These are phyloP conservation scores for Inga laurina DNA, from an alignment of 306 rosid species.

Conservation along the genomic window DNA sequence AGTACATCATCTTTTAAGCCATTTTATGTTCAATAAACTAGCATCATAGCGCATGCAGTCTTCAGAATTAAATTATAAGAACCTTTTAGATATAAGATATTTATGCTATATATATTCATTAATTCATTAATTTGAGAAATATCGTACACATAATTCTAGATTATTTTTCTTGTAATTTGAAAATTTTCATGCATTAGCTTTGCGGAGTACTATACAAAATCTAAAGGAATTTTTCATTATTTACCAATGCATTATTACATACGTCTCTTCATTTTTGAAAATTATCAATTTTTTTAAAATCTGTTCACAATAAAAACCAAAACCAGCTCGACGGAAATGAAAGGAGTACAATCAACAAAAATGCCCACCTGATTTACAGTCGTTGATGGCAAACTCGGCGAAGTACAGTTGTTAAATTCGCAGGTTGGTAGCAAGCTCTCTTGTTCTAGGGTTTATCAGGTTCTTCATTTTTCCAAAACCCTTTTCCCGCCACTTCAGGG, in stretches of 20 bases:
- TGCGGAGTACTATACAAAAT: neutral
- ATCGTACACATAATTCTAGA: neutral
- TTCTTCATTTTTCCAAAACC: neutral
- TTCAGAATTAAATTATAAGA: too few relatives aligned
- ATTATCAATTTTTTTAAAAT: neutral
- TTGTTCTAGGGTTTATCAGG: neutral
- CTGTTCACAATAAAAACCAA: neutral
- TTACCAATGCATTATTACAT: neutral
- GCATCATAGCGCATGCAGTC: too few relatives aligned
- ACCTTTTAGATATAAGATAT: neutral
- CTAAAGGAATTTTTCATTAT: neutral
- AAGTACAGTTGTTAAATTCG: neutral
- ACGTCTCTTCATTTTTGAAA: neutral
- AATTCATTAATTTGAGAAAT: neutral
- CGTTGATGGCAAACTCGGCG: neutral
- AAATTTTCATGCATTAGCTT: neutral
- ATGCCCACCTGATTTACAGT: neutral
- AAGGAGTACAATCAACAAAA: neutral
- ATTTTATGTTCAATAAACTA: neutral
- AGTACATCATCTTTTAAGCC: neutral
- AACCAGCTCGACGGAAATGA: neutral
- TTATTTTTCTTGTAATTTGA: neutral
- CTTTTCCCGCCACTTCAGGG: too few relatives aligned
- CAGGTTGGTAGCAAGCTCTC: neutral
- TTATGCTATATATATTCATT: neutral